Evolutionary conservation across 108 stramenopile genomes (phyloP), one percentile per base, ranked within the genome.

Genomic region (Mayamaea pseudoterrestris): DNA sequence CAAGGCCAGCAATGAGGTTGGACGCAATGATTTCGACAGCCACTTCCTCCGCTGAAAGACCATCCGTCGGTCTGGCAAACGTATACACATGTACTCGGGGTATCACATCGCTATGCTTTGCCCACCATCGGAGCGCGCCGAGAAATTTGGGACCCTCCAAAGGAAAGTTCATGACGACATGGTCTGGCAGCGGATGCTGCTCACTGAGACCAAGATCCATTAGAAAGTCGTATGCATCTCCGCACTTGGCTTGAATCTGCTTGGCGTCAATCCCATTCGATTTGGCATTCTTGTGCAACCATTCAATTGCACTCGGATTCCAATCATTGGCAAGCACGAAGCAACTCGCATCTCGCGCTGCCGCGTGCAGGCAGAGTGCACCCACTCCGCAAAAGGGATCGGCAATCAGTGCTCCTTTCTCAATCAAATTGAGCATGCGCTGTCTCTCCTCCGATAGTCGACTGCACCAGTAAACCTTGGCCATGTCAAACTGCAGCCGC

Each of bases 341-440:
- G 35, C 44, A 52, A 62, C 59, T 55, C 44, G 40, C 50, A n/a
- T 51, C 63, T 13, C 12, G 21, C 0, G 41, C 36, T 9, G 66
- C 64, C 47, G 40, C 66, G 17, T 90, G 73, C 6, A 96, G 45
- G 31, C 89, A 90, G 23, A 97, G 75, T 3, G 98, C 94, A 1
- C 98, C 98, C 0, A 95, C 93, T 12, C 98, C 98, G 34, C 87
- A 93, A 71, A 94, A 90, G 30, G 85, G 76, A 58, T 97, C 96
- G 5, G 90, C 91, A 13, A 99, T 71, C 0, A 81, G 53, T 21
- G 52, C 61, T 43, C 58, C 55, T 12, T 49, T 36, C 40, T 54
- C 16, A 58, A 93, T 71, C 13, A 69, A 53, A 16, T 73, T 35
- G 9, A 97, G 51, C 40, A 90, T 60, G 22, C 72, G 65, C 12